Base-by-base conservation (phyloP, 805 yeast genomes). In the Yamadazyma laniorum region DNA sequence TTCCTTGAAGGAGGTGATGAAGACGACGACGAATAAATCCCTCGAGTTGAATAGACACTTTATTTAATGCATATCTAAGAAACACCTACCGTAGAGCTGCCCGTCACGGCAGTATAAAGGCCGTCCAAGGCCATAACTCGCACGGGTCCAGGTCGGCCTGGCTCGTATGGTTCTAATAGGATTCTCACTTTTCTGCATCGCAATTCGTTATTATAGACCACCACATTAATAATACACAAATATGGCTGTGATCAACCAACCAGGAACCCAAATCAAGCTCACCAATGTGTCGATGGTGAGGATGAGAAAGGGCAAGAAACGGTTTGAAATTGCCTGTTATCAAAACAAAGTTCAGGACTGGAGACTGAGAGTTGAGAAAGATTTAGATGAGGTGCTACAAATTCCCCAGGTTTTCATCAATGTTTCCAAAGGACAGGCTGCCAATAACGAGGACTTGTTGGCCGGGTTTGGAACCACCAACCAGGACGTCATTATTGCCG, bases 281-380 rank as follows among this genome's bases (percentile, higher is more conserved):
- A 93, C 99, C 35, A 93, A 93, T 60, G 98, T 93, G 22, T 89
- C 98, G 19, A 70, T 91, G 41, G 97, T 93, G 32, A 75, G 93
- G 32, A 80, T 93, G 79, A 85, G 84, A 52, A 89, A 87, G 58
- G 96, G 90, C 29, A 88, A 87, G 57, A 86, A 87, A 61, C 70
- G 96, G 48, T 93, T 89, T 52, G 99, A 93, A 61, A 76, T 93
- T 31, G 98, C 98, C 0, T 93, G 99, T 56, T 93, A 93, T 59
- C 96, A 87, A 55, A 93, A 93, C 54, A 93, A 93, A 56, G 96
- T 93, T 4, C 98, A 91, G 59, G 99, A 93, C 59, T 93, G 89
- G 79, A 73, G 97, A 50, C 75, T 77, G 44, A 85, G 84, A 42
- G 80, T 86, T 5, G 99, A 93, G 55, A 91, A 87, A 50, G 96